These are phyloP conservation scores for Ambrosiella xylebori DNA, from an alignment of 2,329 filamentous ascomycete species.

Conservation along the genomic window DNA sequence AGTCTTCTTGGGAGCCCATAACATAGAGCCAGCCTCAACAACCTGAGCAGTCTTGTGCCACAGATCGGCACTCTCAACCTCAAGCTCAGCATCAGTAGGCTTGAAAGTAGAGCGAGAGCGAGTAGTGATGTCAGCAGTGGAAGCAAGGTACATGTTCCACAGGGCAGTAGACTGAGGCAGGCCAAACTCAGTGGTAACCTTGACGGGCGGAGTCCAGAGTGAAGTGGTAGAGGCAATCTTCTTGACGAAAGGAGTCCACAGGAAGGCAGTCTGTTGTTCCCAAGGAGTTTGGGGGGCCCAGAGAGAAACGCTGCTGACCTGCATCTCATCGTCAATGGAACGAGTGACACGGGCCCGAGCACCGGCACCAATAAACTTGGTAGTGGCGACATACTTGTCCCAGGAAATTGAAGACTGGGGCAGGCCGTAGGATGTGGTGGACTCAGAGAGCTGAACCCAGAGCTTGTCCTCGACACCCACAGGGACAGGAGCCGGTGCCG, in stretches of 20 bases:
- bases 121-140: background rate
- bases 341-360: background rate
- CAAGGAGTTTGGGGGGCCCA: conserved; percentile 1
- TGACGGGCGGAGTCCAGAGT: conserved; percentile 3
- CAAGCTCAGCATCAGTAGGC: background rate
- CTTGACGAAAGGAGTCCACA: conserved; percentile 7
- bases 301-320: conserved; percentile 3
- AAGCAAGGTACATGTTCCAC: conserved; percentile 12
- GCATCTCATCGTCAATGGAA: conserved; percentile 3
- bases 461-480: conserved; percentile 1
- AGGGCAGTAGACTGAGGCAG: conserved; percentile 8
- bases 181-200: background rate
- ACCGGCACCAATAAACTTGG: background rate
- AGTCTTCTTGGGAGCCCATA: conserved; percentile 7
- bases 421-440: conserved; percentile 3
- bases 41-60: conserved; percentile 7
- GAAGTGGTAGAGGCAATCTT: background rate
- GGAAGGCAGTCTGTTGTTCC: conserved; percentile 17
- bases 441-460: background rate
- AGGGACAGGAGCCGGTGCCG: background rate
- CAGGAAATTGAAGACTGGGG: conserved; percentile 5
- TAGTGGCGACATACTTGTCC: conserved; percentile 7
- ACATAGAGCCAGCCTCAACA: conserved; percentile 17
- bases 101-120: background rate
- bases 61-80: conserved; percentile 3